A percentile compares a stretch with the other conserved stretches of the same genome.
Evolutionary conservation across 23 red algal species (phyloP).

Genomic region (Agarophyton chilense): DNA sequence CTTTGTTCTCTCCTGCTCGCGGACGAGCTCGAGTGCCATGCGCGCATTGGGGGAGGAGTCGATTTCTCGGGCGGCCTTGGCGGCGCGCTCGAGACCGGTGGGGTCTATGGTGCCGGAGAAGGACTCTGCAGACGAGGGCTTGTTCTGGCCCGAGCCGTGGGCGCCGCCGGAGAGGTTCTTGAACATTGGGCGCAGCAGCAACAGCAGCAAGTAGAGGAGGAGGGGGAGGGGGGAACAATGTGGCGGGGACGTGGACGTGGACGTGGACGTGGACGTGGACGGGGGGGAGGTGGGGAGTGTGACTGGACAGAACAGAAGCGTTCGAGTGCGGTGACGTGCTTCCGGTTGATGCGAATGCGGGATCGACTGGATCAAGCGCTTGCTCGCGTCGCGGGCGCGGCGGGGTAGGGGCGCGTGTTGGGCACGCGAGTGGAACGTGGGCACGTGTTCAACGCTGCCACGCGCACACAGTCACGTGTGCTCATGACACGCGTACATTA

Average conservation of each 20-base stretch:
- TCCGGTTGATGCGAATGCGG: too few relatives aligned
- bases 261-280: too few relatives aligned
- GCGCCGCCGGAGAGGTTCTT: slow-evolving; percentile 50
- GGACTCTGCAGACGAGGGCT: slow-evolving; percentile 51
- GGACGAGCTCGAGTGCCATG: slow-evolving; percentile 59
- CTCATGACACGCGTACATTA: background rate
- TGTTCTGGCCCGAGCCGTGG: slow-evolving; percentile 47
- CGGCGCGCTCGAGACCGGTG: slow-evolving; percentile 81
- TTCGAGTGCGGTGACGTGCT: too few relatives aligned
- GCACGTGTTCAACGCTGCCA: too few relatives aligned
- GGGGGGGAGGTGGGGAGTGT: too few relatives aligned
- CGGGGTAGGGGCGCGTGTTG: background rate
- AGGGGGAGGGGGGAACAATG: too few relatives aligned
- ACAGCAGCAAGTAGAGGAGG: background rate
- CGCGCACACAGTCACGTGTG: too few relatives aligned
- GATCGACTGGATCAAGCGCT: too few relatives aligned
- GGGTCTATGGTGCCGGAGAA: slow-evolving; percentile 83
- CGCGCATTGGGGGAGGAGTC: slow-evolving; percentile 78
- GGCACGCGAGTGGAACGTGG: background rate
- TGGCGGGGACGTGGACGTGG: too few relatives aligned
- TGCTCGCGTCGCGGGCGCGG: too few relatives aligned
- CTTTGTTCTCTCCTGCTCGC: slow-evolving; percentile 82
- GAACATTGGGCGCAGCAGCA: slow-evolving; percentile 22
- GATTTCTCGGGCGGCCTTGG: slow-evolving; percentile 77
- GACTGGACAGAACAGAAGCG: too few relatives aligned